Percentiles rank a stretch among this genome's conserved stretches.
Evolutionary conservation across 2,329 filamentous ascomycete species (phyloP).

Genomic region (Xylaria sp.): DNA sequence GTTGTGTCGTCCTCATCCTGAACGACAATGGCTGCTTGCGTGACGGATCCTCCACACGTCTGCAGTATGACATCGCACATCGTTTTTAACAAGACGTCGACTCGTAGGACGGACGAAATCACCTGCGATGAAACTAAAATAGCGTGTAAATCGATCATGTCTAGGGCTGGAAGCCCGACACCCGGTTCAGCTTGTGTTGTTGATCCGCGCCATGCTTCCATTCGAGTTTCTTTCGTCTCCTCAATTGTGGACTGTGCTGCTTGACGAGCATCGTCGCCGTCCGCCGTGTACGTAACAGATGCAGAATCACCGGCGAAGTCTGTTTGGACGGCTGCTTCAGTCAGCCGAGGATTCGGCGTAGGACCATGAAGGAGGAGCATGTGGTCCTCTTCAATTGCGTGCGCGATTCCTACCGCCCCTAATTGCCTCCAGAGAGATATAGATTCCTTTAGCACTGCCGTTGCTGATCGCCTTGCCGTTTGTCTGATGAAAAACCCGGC

Average conservation of each 20-base stretch:
- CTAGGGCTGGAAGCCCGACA: conserved; percentile 75
- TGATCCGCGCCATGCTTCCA: conserved; percentile 72
- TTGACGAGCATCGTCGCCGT: conserved; percentile 56
- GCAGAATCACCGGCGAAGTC: conserved; percentile 71
- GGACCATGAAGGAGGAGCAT: conserved; percentile 73
- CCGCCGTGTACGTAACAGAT: conserved; percentile 63
- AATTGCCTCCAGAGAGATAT: conserved; percentile 75
- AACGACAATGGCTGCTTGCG: conserved; percentile 78
- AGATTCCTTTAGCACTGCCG: conserved; percentile 74
- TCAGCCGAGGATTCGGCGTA: conserved; percentile 66
- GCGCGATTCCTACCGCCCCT: conserved; percentile 75
- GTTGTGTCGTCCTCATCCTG: conserved; percentile 70
- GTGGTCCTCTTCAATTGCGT: conserved; percentile 75
- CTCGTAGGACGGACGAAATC: conserved; percentile 80
- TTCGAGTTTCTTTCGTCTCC: conserved; percentile 67
- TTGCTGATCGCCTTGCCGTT: conserved; percentile 73
- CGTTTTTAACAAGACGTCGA: conserved; percentile 80
- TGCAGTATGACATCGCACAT: conserved; percentile 86
- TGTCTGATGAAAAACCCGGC: conserved; percentile 75
- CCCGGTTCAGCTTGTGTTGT: conserved; percentile 69
- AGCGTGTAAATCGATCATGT: conserved; percentile 84
- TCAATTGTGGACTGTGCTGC: conserved; percentile 58
- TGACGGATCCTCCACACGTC: conserved; percentile 77
- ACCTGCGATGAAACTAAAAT: conserved; percentile 84
- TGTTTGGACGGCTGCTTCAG: conserved; percentile 76